Percentiles rank a stretch among this genome's conserved stretches.
Conservation (phyloP, 441 rosid species). For the Erodium moschatum region DNA sequence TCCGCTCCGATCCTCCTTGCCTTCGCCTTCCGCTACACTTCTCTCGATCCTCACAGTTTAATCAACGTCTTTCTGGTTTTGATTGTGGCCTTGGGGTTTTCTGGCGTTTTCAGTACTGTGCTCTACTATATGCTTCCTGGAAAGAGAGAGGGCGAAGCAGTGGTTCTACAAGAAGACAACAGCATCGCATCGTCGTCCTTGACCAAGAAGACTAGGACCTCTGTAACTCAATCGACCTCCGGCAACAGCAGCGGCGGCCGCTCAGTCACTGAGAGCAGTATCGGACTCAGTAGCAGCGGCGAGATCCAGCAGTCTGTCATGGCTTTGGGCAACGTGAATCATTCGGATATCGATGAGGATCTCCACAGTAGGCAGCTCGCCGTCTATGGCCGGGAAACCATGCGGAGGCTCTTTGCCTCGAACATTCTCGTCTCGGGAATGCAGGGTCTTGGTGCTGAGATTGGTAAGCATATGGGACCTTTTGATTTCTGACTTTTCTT, state of each 20-base stretch:
- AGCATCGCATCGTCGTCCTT: slow-evolving; percentile 30
- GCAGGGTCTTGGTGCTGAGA: slow-evolving; percentile 86
- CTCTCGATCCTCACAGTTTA: background rate
- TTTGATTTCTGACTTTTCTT: background rate
- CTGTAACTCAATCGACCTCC: slow-evolving; percentile 24
- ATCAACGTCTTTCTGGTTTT: slow-evolving; percentile 4
- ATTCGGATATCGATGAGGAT: slow-evolving; percentile 76
- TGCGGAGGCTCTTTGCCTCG: slow-evolving; percentile 77
- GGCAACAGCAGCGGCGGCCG: slow-evolving; percentile 12
- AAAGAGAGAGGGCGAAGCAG: slow-evolving; percentile 50
- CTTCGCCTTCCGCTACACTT: background rate
- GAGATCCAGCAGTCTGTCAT: slow-evolving; percentile 32
- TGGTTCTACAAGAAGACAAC: slow-evolving; percentile 25
- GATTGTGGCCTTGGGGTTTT: slow-evolving; percentile 23
- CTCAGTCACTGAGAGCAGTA: slow-evolving; percentile 14
- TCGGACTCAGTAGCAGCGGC: slow-evolving; percentile 15
- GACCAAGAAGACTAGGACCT: slow-evolving; percentile 39
- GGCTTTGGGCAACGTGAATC: slow-evolving; percentile 56
- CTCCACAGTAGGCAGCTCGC: slow-evolving; percentile 94
- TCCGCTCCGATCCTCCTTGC: slow-evolving; percentile 17
- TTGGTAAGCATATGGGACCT: slow-evolving; percentile 35
- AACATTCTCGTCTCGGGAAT: slow-evolving; percentile 75
- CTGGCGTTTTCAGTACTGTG: slow-evolving; percentile 38
- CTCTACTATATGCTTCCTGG: slow-evolving; percentile 60
- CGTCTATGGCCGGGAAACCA: slow-evolving; percentile 86